These are phyloP conservation scores for Stagonosporopsis vannaccii DNA, from an alignment of 2,329 filamentous ascomycete species.

Conservation along the genomic window DNA sequence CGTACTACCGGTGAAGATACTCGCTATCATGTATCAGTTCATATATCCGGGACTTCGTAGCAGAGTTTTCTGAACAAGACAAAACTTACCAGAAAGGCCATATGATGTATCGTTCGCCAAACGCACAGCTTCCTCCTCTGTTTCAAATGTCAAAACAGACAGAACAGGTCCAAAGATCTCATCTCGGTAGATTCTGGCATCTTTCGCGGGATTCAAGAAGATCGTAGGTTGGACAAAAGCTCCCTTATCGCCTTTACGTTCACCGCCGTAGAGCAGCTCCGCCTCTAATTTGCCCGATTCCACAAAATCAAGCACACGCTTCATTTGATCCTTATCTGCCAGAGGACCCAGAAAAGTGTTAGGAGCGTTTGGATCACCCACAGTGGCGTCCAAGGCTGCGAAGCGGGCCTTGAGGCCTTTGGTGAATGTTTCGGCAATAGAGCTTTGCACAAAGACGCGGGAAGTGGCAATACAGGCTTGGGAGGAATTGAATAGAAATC, in stretches of 20 bases:
- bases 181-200: conserved; percentile 38
- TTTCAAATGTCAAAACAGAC: conserved; percentile 42
- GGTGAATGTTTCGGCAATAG: conserved; percentile 39
- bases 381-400: conserved; percentile 13
- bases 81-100: conserved; percentile 27
- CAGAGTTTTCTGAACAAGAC: neutral
- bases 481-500: conserved; percentile 60
- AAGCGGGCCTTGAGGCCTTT: conserved; percentile 31
- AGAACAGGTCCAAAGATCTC: conserved; percentile 46
- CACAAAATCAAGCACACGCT: conserved; percentile 33
- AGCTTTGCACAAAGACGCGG: conserved; percentile 52
- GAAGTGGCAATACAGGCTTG: conserved; percentile 67
- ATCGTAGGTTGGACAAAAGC: conserved; percentile 43
- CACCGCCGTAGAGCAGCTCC: conserved; percentile 37
- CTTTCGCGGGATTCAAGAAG: conserved; percentile 40
- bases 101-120: conserved; percentile 44
- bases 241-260: conserved; percentile 33
- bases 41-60: neutral
- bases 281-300: conserved; percentile 38
- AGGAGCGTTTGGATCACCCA: conserved; percentile 27
- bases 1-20: neutral
- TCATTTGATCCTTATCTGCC: conserved; percentile 39
- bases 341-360: conserved; percentile 38
- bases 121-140: conserved; percentile 42
- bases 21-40: conserved; percentile 13